Conservation (phyloP, 108 stramenopile genomes). For the Cyclotella kingstonii region DNA sequence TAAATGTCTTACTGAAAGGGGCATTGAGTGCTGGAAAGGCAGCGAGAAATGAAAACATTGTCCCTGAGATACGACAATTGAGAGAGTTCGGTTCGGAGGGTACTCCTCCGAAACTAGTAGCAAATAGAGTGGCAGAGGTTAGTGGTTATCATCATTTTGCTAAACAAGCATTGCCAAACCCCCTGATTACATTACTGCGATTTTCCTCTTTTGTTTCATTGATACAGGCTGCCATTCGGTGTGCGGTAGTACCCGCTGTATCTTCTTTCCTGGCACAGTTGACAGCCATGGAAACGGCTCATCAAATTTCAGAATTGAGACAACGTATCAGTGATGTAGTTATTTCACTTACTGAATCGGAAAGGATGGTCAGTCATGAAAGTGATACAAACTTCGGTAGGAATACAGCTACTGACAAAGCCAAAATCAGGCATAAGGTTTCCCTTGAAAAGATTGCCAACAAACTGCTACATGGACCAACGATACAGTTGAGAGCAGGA, state of each 20-base stretch:
- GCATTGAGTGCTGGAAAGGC: conserved; percentile 72
- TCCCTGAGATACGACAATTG: conserved; percentile 52
- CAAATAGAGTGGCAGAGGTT: conserved; percentile 28
- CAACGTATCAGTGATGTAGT: conserved; percentile 16
- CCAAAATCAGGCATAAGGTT: not conserved
- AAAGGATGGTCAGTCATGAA: too few species aligned
- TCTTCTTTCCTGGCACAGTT: conserved; percentile 33
- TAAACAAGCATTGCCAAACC: not conserved
- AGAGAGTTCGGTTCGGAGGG: conserved; percentile 56
- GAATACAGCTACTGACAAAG: not conserved
- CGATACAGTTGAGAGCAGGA: conserved; percentile 44
- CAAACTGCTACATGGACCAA: conserved; percentile 53
- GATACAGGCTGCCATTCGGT: conserved; percentile 41
- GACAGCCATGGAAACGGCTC: conserved; percentile 24
- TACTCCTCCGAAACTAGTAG: conserved; percentile 39
- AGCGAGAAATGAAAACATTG: conserved; percentile 53
- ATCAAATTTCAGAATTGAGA: conserved; percentile 34
- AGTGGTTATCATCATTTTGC: not conserved
- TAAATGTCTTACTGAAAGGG: conserved; percentile 56
- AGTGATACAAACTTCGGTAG: not conserved
- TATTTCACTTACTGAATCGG: conserved; percentile 9
- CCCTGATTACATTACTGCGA: not conserved
- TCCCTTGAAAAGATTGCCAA: conserved; percentile 35
- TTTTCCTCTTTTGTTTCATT: not conserved
- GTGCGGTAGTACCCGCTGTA: conserved; percentile 48